Evolutionary conservation across 306 rosid genomes (phyloP).

Genomic region (Acacia confusa): DNA sequence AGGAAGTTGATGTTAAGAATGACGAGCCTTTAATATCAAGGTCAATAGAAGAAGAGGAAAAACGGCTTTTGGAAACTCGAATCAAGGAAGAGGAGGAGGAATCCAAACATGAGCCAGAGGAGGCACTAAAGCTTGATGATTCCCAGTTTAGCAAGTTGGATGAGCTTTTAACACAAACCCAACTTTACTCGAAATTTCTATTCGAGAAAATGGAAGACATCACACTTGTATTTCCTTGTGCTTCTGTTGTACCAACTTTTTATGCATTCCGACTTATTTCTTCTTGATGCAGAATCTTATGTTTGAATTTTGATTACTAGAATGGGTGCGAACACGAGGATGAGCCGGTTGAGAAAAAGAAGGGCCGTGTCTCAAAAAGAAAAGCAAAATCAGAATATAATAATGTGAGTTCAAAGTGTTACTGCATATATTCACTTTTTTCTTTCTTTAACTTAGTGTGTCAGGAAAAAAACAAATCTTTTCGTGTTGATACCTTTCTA

Average conservation of each 20-base stretch:
- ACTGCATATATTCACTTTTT: neutral
- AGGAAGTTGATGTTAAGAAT: conserved; percentile 31
- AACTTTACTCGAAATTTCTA: conserved; percentile 77
- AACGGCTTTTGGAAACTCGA: conserved; percentile 57
- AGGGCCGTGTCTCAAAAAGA: conserved; percentile 70
- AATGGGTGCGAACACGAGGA: conserved; percentile 50
- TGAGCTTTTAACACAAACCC: conserved; percentile 86
- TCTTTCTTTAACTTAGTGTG: neutral
- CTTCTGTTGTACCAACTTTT: conserved; percentile 23
- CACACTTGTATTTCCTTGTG: conserved; percentile 44
- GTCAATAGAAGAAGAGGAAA: conserved; percentile 63
- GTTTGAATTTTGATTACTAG: conserved; percentile 45
- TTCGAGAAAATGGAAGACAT: conserved; percentile 97
- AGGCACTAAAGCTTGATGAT: conserved; percentile 47
- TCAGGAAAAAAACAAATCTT: neutral
- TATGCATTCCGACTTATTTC: neutral
- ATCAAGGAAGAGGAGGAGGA: conserved; percentile 58
- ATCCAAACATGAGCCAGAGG: conserved; percentile 26
- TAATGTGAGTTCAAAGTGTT: conserved; percentile 51
- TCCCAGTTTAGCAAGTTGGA: conserved; percentile 80
- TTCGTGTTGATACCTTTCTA: neutral
- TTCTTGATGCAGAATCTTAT: conserved; percentile 19
- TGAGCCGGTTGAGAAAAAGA: conserved; percentile 44
- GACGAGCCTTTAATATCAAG: conserved; percentile 49
- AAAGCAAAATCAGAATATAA: conserved; percentile 64